Base-by-base conservation (phyloP, 192 early-diverging fungal genomes). In the Backusella psychrophila region DNA sequence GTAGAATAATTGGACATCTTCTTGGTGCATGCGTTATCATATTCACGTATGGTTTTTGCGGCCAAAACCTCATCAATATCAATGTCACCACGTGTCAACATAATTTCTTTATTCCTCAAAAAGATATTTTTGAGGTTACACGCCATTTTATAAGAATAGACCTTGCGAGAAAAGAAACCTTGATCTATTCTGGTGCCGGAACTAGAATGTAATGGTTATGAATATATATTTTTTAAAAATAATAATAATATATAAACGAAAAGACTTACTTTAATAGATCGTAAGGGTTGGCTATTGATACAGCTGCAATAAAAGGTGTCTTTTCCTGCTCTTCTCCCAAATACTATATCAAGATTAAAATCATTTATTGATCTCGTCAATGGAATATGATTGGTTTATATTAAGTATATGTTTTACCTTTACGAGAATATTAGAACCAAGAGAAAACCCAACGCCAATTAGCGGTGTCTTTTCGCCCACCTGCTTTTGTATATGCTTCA, bases 351-450 rank as follows among this genome's bases (percentile, higher is more conserved):
- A 39, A 39, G 9, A 8, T 56, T 11, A 3, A 63, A 23, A 29
- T 26, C 11, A 63, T 63, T 21, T 26, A 26, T 63, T 29, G 56
- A 63, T 63, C 21, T 63, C 14, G 21, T 63, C 1, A 12, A 63
- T 63, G 11, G 41, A 75, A 66, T 42, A 23, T n/a, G 59, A 59
- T 63, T 29, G 34, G 23, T 66, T 66, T 17, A 67, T 8, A 29
- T 23, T 46, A 39, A 26, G 7, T 39, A 34, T 39, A 44, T 41
- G 8, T 23, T 26, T 73, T 86, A 83, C 88, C 85, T 97, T 99
- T 74, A 93, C 91, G 41, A 99, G 71, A 56, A 99, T 89, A 78
- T 99, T 99, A 35, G 96, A 89, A 26, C 97, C 97, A 66, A 99
- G 85, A 46, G 93, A 95, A 81, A 94, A 99, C 6, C 97, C 97